Conservation (phyloP, 2,329 filamentous ascomycete species). For the Cercospora sesami region DNA sequence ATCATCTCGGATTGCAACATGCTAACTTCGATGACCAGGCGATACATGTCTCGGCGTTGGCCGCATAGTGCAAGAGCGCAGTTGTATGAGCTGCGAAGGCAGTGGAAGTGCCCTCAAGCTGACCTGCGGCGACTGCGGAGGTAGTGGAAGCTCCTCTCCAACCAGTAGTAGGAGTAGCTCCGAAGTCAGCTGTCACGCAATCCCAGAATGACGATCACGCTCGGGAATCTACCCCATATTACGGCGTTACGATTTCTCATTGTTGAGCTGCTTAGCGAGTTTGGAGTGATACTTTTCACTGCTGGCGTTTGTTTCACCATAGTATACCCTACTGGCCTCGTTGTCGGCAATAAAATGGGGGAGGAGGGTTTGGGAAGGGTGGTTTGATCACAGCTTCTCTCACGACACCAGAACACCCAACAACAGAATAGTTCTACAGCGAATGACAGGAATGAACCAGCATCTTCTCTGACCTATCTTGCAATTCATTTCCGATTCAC, state of each 20-base stretch:
- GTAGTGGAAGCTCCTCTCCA: constrained; percentile 9
- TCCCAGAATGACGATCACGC: not conserved
- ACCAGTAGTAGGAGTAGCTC: constrained; percentile 10
- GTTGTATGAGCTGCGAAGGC: constrained; percentile 16
- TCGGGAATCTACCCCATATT: not conserved
- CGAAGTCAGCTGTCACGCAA: not conserved
- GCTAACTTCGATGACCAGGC: not conserved
- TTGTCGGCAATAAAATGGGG: not conserved
- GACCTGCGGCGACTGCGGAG: constrained; percentile 24
- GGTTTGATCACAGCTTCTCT: not conserved
- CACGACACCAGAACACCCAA: not conserved
- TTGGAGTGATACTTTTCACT: not conserved
- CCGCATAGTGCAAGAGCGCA: not conserved
- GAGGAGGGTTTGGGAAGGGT: not conserved
- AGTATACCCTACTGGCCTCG: not conserved
- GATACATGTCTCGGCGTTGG: constrained; percentile 12
- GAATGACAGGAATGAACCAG: not conserved
- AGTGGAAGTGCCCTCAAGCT: constrained; percentile 18
- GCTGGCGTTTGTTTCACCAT: not conserved
- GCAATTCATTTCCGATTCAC: not conserved
- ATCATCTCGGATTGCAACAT: not conserved
- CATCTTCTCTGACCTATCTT: not conserved
- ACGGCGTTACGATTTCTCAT: not conserved
- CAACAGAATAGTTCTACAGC: not conserved
- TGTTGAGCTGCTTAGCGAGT: not conserved